phyloP scores from a whole-genome alignment of 176 grass and related monocot species.

The Ampelocalamus luodianensis region DNA sequence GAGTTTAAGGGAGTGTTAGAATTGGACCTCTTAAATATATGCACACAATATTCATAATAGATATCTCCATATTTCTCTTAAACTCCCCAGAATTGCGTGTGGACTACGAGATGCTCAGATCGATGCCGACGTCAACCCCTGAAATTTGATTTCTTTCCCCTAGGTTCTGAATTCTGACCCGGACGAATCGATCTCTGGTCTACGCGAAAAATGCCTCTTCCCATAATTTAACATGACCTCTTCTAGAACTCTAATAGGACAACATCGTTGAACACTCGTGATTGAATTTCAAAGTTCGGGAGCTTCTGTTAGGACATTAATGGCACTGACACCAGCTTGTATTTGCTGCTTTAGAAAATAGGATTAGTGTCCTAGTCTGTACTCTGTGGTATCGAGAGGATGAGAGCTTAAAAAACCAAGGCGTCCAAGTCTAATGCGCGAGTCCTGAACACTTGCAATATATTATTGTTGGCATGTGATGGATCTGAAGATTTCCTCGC shows the following conservation, averaged over 20 bases:
- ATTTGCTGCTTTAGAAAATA: neutral
- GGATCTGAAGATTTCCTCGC: constrained; percentile 31
- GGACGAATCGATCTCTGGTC: neutral
- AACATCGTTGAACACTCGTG: neutral
- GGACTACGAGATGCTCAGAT: neutral
- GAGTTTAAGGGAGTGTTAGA: too few relatives aligned
- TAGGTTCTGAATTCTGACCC: constrained; percentile 16
- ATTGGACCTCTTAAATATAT: too few relatives aligned
- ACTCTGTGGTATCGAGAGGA: neutral
- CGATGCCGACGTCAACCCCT: neutral
- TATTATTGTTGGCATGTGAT: neutral
- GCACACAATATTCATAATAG: too few relatives aligned
- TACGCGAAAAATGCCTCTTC: neutral
- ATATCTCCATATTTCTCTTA: neutral
- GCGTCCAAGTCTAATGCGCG: neutral
- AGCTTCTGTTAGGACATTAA: constrained; percentile 11
- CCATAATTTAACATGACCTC: neutral
- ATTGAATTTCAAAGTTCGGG: neutral
- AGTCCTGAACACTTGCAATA: constrained; percentile 8
- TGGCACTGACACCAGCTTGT: constrained; percentile 17
- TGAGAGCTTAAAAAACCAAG: neutral
- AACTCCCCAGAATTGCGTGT: neutral
- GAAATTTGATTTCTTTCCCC: neutral
- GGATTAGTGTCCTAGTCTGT: neutral
- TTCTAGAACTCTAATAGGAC: neutral